A percentile compares a stretch with the other conserved stretches of the same genome.
These are phyloP conservation scores for Paraphaeosphaeria minitans DNA, from an alignment of 2,329 filamentous ascomycete species.

Conservation along the genomic window DNA sequence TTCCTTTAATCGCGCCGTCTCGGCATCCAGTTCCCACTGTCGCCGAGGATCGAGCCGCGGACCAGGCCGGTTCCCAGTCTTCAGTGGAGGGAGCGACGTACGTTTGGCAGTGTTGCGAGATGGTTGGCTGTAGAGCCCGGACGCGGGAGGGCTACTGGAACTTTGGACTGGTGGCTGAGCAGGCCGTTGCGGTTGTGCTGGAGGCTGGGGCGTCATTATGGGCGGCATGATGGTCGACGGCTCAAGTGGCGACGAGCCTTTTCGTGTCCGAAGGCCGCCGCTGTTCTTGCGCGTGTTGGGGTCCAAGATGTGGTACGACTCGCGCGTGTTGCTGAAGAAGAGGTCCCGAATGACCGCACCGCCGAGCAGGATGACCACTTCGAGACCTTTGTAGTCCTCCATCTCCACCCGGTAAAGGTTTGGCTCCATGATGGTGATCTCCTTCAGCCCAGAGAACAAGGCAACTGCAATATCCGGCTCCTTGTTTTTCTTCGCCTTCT, in stretches of 20 bases:
- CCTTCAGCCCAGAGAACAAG: constrained; percentile 72
- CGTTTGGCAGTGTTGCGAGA: constrained; percentile 30
- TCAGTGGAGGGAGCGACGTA: constrained; percentile 35
- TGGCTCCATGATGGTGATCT: constrained; percentile 89
- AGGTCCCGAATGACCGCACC: constrained; percentile 66
- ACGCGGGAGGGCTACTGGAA: constrained; percentile 21
- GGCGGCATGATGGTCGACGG: constrained; percentile 35
- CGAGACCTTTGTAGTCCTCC: constrained; percentile 91
- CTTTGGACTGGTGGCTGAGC: constrained; percentile 23
- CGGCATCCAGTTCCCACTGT: constrained; percentile 59
- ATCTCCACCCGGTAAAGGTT: constrained; percentile 90
- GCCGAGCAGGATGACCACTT: constrained; percentile 73
- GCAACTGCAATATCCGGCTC: constrained; percentile 97
- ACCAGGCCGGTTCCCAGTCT: constrained; percentile 27
- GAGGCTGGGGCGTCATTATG: constrained; percentile 40
- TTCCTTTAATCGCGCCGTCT: constrained; percentile 54
- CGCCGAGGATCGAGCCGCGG: constrained; percentile 53
- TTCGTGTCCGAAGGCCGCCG: constrained; percentile 39
- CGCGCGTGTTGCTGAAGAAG: constrained; percentile 67
- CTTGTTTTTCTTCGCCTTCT: constrained; percentile 70
- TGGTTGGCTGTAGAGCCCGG: constrained; percentile 25
- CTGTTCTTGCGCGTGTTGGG: constrained; percentile 46
- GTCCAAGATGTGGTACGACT: constrained; percentile 77
- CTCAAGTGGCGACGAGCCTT: constrained; percentile 41
- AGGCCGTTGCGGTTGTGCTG: constrained; percentile 30